Evolutionary conservation across 108 stramenopile species (phyloP), one percentile per base, ranked within the genome.

Genomic region (Nitzschia sp.): DNA sequence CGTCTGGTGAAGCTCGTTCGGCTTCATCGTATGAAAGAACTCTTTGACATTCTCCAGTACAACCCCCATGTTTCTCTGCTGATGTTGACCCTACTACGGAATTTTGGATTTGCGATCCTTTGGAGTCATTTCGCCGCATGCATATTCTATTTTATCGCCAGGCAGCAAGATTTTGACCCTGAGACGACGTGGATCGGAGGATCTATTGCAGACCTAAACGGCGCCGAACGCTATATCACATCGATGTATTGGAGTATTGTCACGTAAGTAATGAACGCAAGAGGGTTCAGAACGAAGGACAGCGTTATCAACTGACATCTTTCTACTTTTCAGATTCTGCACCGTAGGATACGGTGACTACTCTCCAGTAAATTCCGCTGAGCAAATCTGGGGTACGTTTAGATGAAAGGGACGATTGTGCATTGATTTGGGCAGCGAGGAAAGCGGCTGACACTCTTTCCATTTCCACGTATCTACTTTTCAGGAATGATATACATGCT

Each of bases 81-180:
- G 15, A 58, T 44, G 47, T 53, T 82, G 30, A 87, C 86, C 0
- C 44, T 87, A 19, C 47, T 80, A 19, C 69, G 86, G 28, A 82
- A 87, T 62, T 76, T 81, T 45, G 56, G 55, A 11, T 75, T 53
- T 23, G 80, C 75, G 17, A 56, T 84, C 22, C 53, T 80, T 11
- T 83, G 81, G 82, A 58, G 78, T 6, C 86, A 87, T 33, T 73
- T 80, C 28, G 54, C 78, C 46, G 86, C 86, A 0, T 87, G 86
- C 30, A 68, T 76, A 54, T 76, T 87, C 66, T 87, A 71, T 46
- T 87, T 84, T 44, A 83, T 87, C 45, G 83, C 86, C 27, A 33
- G 78, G 0, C 68, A 81, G 29, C 67, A 66, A 25, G 67, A 63
- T 36, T 87, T 84, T 68, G 72, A 82, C 28, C 44, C 58, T 22